Base-by-base conservation (phyloP, 306 rosid genomes). In the Lathyrus tuberosus region DNA sequence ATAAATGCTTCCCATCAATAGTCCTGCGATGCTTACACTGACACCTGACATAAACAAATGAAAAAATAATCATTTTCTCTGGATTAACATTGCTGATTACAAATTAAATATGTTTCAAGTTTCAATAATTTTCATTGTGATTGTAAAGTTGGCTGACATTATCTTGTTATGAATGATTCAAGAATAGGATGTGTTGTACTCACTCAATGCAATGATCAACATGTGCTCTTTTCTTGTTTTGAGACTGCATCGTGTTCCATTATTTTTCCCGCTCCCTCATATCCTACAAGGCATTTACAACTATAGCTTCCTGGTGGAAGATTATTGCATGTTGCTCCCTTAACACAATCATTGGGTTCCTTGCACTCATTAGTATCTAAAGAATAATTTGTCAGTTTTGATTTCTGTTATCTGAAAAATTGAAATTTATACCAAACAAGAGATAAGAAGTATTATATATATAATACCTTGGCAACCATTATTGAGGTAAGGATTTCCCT, bases 351-450 rank as follows among this genome's bases (percentile, higher is more conserved):
- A 3, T 71, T 43, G 8, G 42, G 42, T 43, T 10, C 60, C 57
- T 0, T 10, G 53, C 85, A 81, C 58, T 84, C 88, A 59, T 84
- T 4, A 42, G 43, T 12, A 44, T 84, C 85, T 84, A 37, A 30
- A 46, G 12, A 7, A 22, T 61, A 46, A 30, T 35, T 13, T 12
- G 8, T 59, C 40, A 17, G 58, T 52, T 52, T 18, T 1, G 0
- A 20, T 30, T 28, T 56, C 43, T 43, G 10, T 47, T 9, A 3
- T 2, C 56, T 24, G 12, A 49, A 49, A 49, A 3, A 51, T 0
- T 18, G 14, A 9, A 51, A 18, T 8, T 51, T 51, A 12, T 9
- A 18, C 58, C 10, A 9, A 18, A 18, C 22, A 31, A 48, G 54
- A 8, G 24, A 48, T 9, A 48, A 5, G 9, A 16, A 15, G 5